These are phyloP conservation scores for Ceratobasidium sp. DNA, from an alignment of 1,284 basidiomycete genomes.

Conservation along the genomic window DNA sequence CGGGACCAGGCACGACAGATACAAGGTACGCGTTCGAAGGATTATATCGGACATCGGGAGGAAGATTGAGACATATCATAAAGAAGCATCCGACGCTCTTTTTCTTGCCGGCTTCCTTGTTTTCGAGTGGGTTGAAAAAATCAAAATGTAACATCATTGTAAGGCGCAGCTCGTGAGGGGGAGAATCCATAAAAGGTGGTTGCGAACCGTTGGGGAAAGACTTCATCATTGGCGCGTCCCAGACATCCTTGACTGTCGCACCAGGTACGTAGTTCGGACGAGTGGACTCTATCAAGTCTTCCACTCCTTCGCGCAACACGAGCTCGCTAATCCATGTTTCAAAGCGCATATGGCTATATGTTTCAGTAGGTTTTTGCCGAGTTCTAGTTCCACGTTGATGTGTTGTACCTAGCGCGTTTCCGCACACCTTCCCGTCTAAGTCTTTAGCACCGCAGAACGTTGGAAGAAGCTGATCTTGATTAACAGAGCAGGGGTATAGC, in stretches of 20 bases:
- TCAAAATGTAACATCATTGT: constrained; percentile 16
- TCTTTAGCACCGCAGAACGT: not conserved
- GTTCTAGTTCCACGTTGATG: not conserved
- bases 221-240: not conserved
- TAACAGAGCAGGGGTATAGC: not conserved
- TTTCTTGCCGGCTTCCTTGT: constrained; percentile 23
- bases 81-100: constrained; percentile 34
- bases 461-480: not conserved
- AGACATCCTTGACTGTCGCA: not conserved
- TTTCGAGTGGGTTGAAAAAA: constrained; percentile 42
- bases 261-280: not conserved
- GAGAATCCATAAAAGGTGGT: not conserved
- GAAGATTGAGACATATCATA: constrained; percentile 48
- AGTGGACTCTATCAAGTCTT: constrained; percentile 11
- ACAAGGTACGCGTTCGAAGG: constrained; percentile 50
- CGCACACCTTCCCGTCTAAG: not conserved
- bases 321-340: constrained; percentile 1
- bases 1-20: constrained; percentile 60
- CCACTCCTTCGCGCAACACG: not conserved
- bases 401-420: not conserved
- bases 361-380: not conserved
- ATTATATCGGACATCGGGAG: constrained; percentile 45
- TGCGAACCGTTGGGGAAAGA: not conserved
- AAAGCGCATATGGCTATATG: constrained; percentile 3
- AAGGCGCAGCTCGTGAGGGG: not conserved